These are phyloP conservation scores for Cercospora nicotianae DNA, from an alignment of 2,329 filamentous ascomycete species.

Conservation along the genomic window DNA sequence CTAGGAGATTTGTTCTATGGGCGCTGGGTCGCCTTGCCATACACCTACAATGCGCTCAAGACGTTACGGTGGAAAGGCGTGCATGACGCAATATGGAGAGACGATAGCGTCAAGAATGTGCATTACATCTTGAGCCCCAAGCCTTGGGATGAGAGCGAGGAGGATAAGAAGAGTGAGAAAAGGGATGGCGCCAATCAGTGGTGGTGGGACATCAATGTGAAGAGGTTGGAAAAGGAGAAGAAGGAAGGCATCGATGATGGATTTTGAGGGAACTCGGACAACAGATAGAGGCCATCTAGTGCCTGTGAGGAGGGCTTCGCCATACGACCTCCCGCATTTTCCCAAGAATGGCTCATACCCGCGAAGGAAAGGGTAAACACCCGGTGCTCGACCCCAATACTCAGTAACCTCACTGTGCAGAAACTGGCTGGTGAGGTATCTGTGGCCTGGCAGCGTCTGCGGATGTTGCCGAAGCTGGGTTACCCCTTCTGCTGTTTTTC, in stretches of 20 bases:
- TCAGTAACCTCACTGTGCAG: neutral
- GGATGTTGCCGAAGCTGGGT: neutral
- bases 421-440: neutral
- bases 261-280: conserved; percentile 42
- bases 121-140: conserved; percentile 64
- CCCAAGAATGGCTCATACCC: neutral
- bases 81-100: conserved; percentile 60
- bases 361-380: neutral
- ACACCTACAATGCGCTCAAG: conserved; percentile 63
- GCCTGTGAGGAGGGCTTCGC: neutral
- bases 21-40: conserved; percentile 60
- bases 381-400: neutral
- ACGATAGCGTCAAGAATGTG: conserved; percentile 61
- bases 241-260: conserved; percentile 51
- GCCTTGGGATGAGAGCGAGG: conserved; percentile 60
- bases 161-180: conserved; percentile 40
- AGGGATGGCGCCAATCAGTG: conserved; percentile 55
- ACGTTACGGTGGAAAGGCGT: conserved; percentile 58
- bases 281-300: neutral
- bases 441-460: neutral
- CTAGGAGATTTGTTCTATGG: conserved; percentile 59
- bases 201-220: conserved; percentile 58
- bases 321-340: neutral
- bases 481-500: neutral
- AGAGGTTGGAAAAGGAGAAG: conserved; percentile 52